Evolutionary conservation across 1,139 yeast genomes (phyloP), one percentile per base, ranked within the genome.

Genomic region (Pichia sp.): DNA sequence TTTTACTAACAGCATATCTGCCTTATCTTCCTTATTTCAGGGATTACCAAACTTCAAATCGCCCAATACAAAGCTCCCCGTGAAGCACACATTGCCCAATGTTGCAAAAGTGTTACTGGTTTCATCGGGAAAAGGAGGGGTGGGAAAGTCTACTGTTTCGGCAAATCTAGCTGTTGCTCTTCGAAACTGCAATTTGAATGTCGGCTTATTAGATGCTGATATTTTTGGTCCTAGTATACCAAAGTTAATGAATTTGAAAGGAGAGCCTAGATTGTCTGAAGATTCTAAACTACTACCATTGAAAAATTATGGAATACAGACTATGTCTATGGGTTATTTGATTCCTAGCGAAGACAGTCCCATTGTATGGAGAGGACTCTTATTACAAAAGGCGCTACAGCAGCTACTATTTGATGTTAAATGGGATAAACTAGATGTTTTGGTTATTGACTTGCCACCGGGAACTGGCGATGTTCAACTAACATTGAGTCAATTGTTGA

Each of bases 381-480:
- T 89, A 83, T 93, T 89, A 36, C 90, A 87, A 83, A 89, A 89
- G 67, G 96, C 96, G 0, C 69, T 89, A 33, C 91, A 89, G 62
- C 96, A 89, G 65, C 74, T 89, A 20, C 68, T 89, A 24, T 88
- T 86, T 62, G 96, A 89, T 55, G 96, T 89, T 0, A 79, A 83
- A 53, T 89, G 96, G 96, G 77, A 81, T 8, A 68, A 73, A n/a
- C 69, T 88, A 51, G 96, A 89, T 67, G 77, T 83, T 33, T 73
- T 89, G 53, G 84, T 89, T 1, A 74, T 89, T 17, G 96, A 89
- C 63, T 81, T 89, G 88, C 96, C 96, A 1, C 96, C 96, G 0
- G 96, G 96, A 4, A 89, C 96, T 0, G 96, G 96, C 12, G 96
- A 89, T 65, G 87, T 90, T 0, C 96, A 89, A 64, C 74, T 89